phyloP scores from a whole-genome alignment of 2,329 filamentous ascomycete species.

The Alternaria longipes region DNA sequence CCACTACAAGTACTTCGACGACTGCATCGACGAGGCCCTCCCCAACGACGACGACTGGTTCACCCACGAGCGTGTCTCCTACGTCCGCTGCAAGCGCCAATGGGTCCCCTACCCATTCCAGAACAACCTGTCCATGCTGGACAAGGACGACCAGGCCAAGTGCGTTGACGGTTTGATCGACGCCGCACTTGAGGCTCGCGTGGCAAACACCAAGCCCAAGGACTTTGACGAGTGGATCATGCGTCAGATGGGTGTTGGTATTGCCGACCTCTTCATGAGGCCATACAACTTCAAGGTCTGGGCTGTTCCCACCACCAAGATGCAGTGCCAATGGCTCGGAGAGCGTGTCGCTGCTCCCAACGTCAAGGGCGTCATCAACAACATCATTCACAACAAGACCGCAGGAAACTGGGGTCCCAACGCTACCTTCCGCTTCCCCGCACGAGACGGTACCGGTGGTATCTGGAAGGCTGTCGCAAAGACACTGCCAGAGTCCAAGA shows the following conservation, averaged over 20 bases:
- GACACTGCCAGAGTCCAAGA: conserved; percentile 91
- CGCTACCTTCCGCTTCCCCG: conserved; percentile 97
- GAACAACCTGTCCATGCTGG: conserved; percentile 99
- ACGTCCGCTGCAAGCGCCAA: conserved; percentile 93
- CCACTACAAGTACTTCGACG: conserved; percentile 99
- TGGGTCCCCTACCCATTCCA: conserved; percentile 99
- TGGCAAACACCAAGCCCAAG: conserved; percentile 89
- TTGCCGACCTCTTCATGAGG: conserved; percentile 97
- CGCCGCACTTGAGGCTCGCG: conserved; percentile 84
- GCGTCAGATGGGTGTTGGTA: conserved; percentile 85
- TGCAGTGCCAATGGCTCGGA: conserved; percentile 98
- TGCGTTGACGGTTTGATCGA: conserved; percentile 97
- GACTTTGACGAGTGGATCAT: conserved; percentile 99
- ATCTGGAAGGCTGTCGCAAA: conserved; percentile 99
- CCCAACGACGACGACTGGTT: conserved; percentile 96
- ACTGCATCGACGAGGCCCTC: conserved; percentile 96
- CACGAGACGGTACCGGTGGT: conserved; percentile 92
- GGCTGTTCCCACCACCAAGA: conserved; percentile 98
- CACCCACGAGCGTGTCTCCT: conserved; percentile 97
- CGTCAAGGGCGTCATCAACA: conserved; percentile 90
- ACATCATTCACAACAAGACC: conserved; percentile 94
- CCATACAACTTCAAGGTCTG: conserved; percentile 99
- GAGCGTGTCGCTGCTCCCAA: conserved; percentile 98
- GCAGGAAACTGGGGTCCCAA: conserved; percentile 99
- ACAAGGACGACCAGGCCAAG: conserved; percentile 95